These are phyloP conservation scores for Passalora sequoiae DNA, from an alignment of 2,329 filamentous ascomycete genomes.

Conservation along the genomic window DNA sequence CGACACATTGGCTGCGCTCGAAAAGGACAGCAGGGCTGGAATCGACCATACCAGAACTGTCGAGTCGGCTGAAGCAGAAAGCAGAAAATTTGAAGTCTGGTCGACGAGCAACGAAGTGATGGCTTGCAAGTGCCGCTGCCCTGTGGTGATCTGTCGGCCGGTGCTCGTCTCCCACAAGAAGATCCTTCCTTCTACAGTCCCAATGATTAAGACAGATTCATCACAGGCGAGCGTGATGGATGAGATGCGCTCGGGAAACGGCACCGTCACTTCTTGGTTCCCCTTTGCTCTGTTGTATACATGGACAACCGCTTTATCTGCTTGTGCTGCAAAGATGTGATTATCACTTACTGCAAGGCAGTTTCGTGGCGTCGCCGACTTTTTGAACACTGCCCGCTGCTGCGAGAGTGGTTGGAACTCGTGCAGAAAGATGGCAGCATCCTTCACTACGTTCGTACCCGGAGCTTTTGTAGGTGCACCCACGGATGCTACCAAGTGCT, in stretches of 20 bases:
- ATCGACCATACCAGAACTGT: constrained; percentile 91
- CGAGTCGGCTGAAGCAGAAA: constrained; percentile 78
- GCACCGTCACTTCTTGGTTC: constrained; percentile 81
- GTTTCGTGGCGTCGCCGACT: constrained; percentile 74
- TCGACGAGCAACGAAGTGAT: constrained; percentile 70
- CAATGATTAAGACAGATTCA: constrained; percentile 64
- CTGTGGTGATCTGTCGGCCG: constrained; percentile 69
- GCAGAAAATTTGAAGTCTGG: constrained; percentile 64
- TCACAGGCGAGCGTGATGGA: constrained; percentile 68
- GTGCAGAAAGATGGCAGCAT: constrained; percentile 83
- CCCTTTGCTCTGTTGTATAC: constrained; percentile 81
- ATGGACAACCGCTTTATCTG: constrained; percentile 86
- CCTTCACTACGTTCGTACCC: constrained; percentile 55
- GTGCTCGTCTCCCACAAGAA: constrained; percentile 87
- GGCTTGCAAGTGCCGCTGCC: constrained; percentile 71
- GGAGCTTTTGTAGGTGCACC: constrained; percentile 39
- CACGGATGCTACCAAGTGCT: constrained; percentile 48
- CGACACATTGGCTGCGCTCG: constrained; percentile 54
- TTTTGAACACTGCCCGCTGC: constrained; percentile 81
- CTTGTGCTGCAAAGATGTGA: constrained; percentile 87
- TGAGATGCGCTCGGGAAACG: constrained; percentile 80
- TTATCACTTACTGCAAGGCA: constrained; percentile 73
- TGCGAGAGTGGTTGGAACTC: constrained; percentile 71
- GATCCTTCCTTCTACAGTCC: constrained; percentile 77
- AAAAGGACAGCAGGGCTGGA: constrained; percentile 63